Evolutionary conservation across 176 grass and related monocot genomes (phyloP).

Genomic region (Stipa capillata): DNA sequence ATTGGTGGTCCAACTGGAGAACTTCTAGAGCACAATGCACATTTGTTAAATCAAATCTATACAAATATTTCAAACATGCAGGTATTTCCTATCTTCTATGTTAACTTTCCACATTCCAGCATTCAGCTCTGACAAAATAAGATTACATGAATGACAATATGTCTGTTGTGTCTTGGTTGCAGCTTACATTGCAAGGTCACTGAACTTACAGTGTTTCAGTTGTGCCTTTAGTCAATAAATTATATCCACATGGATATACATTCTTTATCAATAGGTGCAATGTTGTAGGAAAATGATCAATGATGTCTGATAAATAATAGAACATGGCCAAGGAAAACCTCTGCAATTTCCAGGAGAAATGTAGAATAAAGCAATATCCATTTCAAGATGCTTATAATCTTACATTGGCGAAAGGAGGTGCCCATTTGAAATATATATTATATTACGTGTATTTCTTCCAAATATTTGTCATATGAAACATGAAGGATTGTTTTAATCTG

Average conservation of each 20-base stretch:
- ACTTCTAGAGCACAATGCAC: conserved; percentile 52
- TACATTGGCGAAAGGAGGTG: background rate
- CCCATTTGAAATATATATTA: background rate
- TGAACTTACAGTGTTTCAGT: background rate
- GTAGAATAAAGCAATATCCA: no score
- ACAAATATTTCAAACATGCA: conserved; percentile 52
- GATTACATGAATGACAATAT: background rate
- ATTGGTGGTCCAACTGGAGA: conserved; percentile 60
- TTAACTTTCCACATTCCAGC: background rate
- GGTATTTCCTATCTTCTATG: conserved; percentile 21
- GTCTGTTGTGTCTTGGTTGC: background rate
- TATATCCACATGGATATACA: background rate
- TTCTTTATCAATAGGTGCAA: no score
- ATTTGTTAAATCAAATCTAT: conserved; percentile 52
- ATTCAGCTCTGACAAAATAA: background rate
- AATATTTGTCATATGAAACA: background rate
- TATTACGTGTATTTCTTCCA: background rate
- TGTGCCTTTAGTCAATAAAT: background rate
- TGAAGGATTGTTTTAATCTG: background rate
- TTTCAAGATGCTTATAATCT: background rate
- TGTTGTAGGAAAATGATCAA: background rate
- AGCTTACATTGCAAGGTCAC: background rate
- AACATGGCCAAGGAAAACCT: background rate
- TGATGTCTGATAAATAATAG: background rate
- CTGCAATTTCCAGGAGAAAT: background rate